phyloP scores from a whole-genome alignment of 371 early-diverging fungal species.

The Quaeritorhiza haematococci region DNA sequence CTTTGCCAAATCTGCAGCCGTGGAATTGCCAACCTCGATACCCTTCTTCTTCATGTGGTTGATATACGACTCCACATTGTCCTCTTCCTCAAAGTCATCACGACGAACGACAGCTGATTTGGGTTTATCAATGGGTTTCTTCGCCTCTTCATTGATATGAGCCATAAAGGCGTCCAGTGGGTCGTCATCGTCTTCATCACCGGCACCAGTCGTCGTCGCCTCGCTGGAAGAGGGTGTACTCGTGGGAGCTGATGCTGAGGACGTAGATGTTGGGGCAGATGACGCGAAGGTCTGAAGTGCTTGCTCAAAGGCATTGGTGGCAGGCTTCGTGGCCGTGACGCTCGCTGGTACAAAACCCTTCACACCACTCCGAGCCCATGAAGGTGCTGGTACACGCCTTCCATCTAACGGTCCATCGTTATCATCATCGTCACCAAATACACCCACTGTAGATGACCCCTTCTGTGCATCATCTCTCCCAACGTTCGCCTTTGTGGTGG shows the following conservation, averaged over 20 bases:
- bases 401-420: too few species aligned
- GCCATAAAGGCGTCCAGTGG: constrained; percentile 89
- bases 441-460: too few species aligned
- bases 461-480: background rate
- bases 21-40: constrained; percentile 61
- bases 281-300: background rate
- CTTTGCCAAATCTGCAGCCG: too few species aligned
- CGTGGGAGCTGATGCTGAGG: background rate
- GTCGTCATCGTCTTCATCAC: constrained; percentile 57
- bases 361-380: too few species aligned
- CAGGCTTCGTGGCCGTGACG: background rate
- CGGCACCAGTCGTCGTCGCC: constrained; percentile 8
- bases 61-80: constrained; percentile 71
- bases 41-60: constrained; percentile 74
- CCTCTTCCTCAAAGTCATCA: constrained; percentile 75
- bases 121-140: constrained; percentile 16
- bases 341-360: too few species aligned
- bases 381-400: too few species aligned
- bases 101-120: constrained; percentile 38
- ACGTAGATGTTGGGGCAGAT: background rate
- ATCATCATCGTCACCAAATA: constrained; percentile 11
- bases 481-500: background rate
- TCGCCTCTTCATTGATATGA: constrained; percentile 50
- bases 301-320: background rate
- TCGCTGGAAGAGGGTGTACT: background rate